Evolutionary conservation across 768 basidiomycete species (phyloP).

Genomic region (Termitomyces sp.): DNA sequence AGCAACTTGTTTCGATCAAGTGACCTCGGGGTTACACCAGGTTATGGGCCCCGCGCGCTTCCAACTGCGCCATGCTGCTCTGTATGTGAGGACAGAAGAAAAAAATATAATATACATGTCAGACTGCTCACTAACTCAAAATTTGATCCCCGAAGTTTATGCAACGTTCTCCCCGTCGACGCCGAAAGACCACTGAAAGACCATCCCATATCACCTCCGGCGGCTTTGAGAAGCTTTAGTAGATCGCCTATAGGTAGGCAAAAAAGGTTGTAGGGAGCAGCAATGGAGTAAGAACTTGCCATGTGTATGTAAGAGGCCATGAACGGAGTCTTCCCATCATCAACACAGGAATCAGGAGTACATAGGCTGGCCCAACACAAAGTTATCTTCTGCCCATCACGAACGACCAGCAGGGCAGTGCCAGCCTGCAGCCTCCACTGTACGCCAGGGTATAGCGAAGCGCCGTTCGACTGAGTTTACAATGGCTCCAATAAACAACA

Average conservation of each 20-base stretch:
- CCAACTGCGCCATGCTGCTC: constrained; percentile 26
- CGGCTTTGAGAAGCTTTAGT: background rate
- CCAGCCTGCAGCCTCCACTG: background rate
- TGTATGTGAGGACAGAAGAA: background rate
- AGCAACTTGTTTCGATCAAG: constrained; percentile 24
- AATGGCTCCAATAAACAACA: constrained; percentile 20
- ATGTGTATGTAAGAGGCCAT: constrained; percentile 18
- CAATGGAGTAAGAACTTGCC: constrained; percentile 9
- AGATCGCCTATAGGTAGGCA: background rate
- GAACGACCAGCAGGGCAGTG: background rate
- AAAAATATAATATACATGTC: background rate
- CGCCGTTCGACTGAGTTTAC: constrained; percentile 13
- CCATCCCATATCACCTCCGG: background rate
- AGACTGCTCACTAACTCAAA: too few species aligned
- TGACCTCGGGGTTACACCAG: constrained; percentile 20
- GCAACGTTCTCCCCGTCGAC: too few species aligned
- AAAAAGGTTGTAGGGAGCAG: background rate
- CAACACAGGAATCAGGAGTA: constrained; percentile 12
- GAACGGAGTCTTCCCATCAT: constrained; percentile 18
- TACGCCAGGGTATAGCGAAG: constrained; percentile 10
- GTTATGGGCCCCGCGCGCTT: constrained; percentile 30
- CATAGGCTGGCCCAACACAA: constrained; percentile 1
- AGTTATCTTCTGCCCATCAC: constrained; percentile 13
- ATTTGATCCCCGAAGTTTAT: too few species aligned
- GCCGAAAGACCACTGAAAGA: background rate